phyloP scores from a whole-genome alignment of 805 yeast genomes.

The Saccharomyces mikatae region DNA sequence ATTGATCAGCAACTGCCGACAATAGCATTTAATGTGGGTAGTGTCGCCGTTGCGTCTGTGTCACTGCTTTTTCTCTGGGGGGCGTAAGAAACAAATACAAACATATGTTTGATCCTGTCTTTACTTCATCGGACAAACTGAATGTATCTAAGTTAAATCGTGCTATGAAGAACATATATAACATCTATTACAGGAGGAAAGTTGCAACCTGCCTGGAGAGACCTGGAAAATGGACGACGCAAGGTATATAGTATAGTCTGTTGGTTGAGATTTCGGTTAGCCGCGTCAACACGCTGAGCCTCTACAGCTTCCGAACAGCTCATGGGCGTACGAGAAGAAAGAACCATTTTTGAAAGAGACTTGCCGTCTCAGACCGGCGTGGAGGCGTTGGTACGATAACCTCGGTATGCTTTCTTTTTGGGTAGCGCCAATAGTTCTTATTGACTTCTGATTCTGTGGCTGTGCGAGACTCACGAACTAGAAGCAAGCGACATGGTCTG shows the following conservation, averaged over 20 bases:
- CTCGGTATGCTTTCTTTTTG: neutral
- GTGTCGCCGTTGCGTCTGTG: neutral
- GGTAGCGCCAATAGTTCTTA: neutral
- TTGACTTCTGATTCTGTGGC: neutral
- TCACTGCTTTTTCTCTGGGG: neutral
- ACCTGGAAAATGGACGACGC: neutral
- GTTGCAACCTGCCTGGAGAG: neutral
- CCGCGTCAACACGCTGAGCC: neutral
- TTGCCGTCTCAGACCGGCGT: neutral
- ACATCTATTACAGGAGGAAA: neutral
- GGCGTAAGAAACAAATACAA: too few species aligned
- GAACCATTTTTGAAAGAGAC: neutral
- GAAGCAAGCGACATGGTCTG: neutral
- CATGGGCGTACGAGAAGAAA: neutral
- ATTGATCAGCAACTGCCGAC: neutral
- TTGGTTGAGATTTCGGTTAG: neutral
- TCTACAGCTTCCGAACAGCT: neutral
- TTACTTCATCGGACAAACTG: neutral
- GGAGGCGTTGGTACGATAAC: neutral
- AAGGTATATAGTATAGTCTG: neutral
- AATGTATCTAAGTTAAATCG: neutral
- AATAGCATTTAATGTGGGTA: too few species aligned
- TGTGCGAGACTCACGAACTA: neutral
- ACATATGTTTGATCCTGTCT: neutral
- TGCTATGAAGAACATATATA: neutral